Evolutionary conservation across 2,329 filamentous ascomycete species (phyloP).

Genomic region (Stromatinia cepivora): DNA sequence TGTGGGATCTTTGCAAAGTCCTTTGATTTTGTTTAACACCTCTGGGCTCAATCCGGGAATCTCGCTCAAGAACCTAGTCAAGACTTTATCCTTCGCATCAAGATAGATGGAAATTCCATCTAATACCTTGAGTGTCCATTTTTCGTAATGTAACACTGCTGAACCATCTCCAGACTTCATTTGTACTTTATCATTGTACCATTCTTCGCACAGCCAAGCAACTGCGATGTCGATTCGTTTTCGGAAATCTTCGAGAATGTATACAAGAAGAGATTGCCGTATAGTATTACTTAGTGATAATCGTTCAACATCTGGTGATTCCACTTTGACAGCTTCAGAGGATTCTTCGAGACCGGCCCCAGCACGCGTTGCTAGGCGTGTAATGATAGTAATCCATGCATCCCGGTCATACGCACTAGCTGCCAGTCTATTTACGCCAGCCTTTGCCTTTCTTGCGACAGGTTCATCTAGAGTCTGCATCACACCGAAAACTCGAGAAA

Average conservation of each 20-base stretch:
- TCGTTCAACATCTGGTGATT: slow-evolving; percentile 47
- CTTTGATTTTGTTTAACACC: slow-evolving; percentile 72
- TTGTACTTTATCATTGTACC: slow-evolving; percentile 82
- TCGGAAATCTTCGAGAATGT: slow-evolving; percentile 89
- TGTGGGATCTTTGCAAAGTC: slow-evolving; percentile 64
- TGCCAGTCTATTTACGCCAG: slow-evolving; percentile 80
- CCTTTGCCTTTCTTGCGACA: slow-evolving; percentile 57
- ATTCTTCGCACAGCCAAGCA: slow-evolving; percentile 94
- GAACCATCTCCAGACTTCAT: slow-evolving; percentile 45
- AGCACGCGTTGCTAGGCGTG: slow-evolving; percentile 79
- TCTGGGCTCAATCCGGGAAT: slow-evolving; percentile 74
- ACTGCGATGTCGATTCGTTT: slow-evolving; percentile 87
- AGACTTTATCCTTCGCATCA: slow-evolving; percentile 84
- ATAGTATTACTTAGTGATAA: slow-evolving; percentile 66
- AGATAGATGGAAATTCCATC: slow-evolving; percentile 88
- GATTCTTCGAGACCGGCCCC: slow-evolving; percentile 66
- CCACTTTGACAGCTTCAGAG: slow-evolving; percentile 53
- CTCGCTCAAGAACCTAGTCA: slow-evolving; percentile 89
- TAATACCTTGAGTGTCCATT: slow-evolving; percentile 77
- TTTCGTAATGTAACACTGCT: slow-evolving; percentile 69
- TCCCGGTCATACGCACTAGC: slow-evolving; percentile 83
- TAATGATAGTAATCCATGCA: slow-evolving; percentile 86
- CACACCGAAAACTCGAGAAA: slow-evolving; percentile 76
- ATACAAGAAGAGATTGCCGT: slow-evolving; percentile 77
- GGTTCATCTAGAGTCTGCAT: slow-evolving; percentile 72